Base-by-base conservation (phyloP, 2,329 filamentous ascomycete genomes). In the Fusarium floridanum region DNA sequence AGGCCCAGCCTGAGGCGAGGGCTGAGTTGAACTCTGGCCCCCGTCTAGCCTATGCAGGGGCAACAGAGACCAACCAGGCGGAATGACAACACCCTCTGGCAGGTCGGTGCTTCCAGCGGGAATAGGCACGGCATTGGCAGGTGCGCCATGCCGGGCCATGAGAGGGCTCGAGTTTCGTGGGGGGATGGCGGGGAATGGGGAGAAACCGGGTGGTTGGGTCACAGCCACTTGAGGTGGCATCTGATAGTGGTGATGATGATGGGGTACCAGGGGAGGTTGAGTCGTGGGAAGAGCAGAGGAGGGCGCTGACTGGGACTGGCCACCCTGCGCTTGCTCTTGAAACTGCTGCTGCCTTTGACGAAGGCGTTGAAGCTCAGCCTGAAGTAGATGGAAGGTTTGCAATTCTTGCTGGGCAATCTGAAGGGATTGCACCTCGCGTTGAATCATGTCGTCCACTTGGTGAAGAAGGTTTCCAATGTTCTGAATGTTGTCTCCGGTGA, bases 401-500 rank as follows among this genome's bases (percentile, higher is more conserved):
- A 95, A 80, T 80, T 97, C 93, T 37, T 92, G 88, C 61, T 93
- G 89, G 17, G 91, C 90, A 37, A 89, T 79, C 55, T 91, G 89
- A 20, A 96, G 84, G 48, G 84, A 85, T 56, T 89, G 86, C 37
- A 94, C 87, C 78, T 95, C 93, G 65, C 91, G 89, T 75, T 91
- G 86, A 27, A 97, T 86, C 64, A 93, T 89, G 64, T 91, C 88
- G 74, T 95, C 92, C 16, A 94, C 87, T 45, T 91, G 88, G 37
- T 88, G 85, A 37, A 97, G 84, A 65, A 94, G 90, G 16, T 85
- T 83, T 60, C 90, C 87, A 29, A 93, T 87, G 2, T 86, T 85
- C 50, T 83, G 81, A n/a, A 84, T 60, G 48, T 79, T 81, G 48
- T 83, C 81, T 9, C 78, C 80, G 12, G 75, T 70, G 27, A 69